A percentile compares a stretch with the other conserved stretches of the same genome.
Evolutionary conservation across 176 grass and related monocot genomes (phyloP).

Genomic region (Phoenix dactylifera): DNA sequence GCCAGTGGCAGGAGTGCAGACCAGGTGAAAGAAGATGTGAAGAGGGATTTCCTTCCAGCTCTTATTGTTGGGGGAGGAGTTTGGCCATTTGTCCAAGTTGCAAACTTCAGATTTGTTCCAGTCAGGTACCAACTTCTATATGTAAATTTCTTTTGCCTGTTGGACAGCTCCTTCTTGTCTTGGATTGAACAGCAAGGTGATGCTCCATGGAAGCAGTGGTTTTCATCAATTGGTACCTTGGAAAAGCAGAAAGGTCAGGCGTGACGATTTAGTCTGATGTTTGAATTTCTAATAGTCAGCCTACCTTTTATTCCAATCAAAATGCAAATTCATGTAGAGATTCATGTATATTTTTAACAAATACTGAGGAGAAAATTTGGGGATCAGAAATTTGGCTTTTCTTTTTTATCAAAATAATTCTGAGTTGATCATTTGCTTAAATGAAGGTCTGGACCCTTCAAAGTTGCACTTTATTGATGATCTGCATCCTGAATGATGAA

Average conservation of each 20-base stretch:
- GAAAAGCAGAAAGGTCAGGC: conserved; percentile 35
- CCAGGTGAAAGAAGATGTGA: conserved; percentile 91
- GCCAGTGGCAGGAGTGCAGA: conserved; percentile 42
- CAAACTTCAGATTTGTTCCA: conserved; percentile 72
- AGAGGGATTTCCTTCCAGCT: conserved; percentile 79
- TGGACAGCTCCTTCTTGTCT: conserved; percentile 83
- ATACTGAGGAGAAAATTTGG: too few species aligned
- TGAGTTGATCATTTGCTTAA: too few species aligned
- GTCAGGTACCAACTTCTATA: conserved; percentile 85
- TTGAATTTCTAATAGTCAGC: too few species aligned
- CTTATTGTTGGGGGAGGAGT: conserved; percentile 47
- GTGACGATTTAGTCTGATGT: too few species aligned
- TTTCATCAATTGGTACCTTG: conserved; percentile 40
- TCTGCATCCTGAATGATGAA: too few species aligned
- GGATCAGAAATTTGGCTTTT: too few species aligned
- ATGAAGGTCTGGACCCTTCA: too few species aligned
- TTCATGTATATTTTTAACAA: too few species aligned
- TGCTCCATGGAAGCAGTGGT: conserved; percentile 80
- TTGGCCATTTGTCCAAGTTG: conserved; percentile 77
- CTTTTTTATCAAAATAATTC: too few species aligned
- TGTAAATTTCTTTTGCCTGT: conserved; percentile 81
- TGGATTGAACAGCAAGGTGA: conserved; percentile 95
- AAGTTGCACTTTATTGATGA: too few species aligned
- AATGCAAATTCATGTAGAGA: too few species aligned
- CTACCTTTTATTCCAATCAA: too few species aligned